Conservation (phyloP, 768 basidiomycete genomes). For the Brasilioporus rufonigricans region DNA sequence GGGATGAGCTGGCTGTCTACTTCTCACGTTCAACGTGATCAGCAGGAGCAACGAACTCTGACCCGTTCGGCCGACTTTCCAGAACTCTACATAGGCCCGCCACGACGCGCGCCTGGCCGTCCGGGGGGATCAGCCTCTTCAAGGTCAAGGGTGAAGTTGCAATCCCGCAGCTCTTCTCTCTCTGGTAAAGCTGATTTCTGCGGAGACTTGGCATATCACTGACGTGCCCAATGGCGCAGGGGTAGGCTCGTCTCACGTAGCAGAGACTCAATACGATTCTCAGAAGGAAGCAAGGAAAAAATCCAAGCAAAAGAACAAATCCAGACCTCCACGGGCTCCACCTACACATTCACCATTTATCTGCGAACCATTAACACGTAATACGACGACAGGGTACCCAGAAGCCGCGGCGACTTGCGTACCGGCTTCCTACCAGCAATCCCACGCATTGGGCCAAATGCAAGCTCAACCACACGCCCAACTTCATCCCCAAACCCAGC, state of each 20-base stretch:
- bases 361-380: conserved; percentile 23
- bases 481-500: conserved; percentile 1
- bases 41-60: conserved; percentile 15
- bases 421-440: conserved; percentile 1
- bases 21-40: conserved; percentile 1
- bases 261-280: neutral
- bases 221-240: conserved; percentile 8
- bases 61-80: conserved; percentile 34
- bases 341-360: conserved; percentile 27
- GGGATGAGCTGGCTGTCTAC: neutral
- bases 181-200: neutral
- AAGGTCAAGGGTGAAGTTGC: conserved; percentile 36
- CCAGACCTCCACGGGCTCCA: conserved; percentile 19
- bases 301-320: conserved; percentile 21
- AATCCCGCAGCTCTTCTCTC: conserved; percentile 14
- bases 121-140: conserved; percentile 45
- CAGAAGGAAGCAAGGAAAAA: neutral
- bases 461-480: conserved; percentile 4
- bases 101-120: conserved; percentile 32
- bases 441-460: neutral
- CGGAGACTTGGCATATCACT: neutral
- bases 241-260: neutral
- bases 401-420: neutral
- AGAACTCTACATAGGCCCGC: conserved; percentile 37
- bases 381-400: neutral